Evolutionary conservation across 257 asterid species (phyloP), one percentile per base, ranked within the genome.

Genomic region (Solanum medicagineum): DNA sequence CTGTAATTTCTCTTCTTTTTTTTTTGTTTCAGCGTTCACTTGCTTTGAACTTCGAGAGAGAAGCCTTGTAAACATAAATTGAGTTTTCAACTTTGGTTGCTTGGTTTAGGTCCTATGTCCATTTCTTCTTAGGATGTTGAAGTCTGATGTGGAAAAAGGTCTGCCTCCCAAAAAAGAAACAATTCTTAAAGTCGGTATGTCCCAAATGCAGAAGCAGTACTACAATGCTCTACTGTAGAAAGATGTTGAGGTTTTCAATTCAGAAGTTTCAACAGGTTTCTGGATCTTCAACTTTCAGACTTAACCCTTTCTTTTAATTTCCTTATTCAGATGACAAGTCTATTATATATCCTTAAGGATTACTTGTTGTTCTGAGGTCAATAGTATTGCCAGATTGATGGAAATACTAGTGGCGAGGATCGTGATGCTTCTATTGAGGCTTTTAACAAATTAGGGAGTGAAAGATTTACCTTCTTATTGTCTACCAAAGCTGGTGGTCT

Each of bases 151-250:
- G 45, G 99, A 97, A 92, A 97, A 97, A 92, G 99, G 98, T 79
- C 91, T 97, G 84, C 99, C 99, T 84, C 99, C 99, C 77, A 97
- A 97, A 91, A 97, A 97, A 86, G 99, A 97, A 92, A 97, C 98
- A 9, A 97, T 97, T 87, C 99, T 97, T 73, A 97, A 97, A 91
- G 98, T 97, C 84, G 99, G 99, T 44, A 97, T 97, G 99, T 97
- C 99, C 86, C 99, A 97, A 92, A 92, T 97, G 98, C 99, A 97
- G 90, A 97, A 97, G 93, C 98, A 95, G 56, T 95, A 92, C 85
- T 97, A 97, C 24, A 92, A 81, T 88, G 98, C 99, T 86, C 90
- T 97, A 92, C 90, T 97, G 88, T 99, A 97, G 93, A 97, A 97
- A 88, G 99, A 97, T 93, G 95, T 97, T 45, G 99, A 97, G 88